A percentile compares a stretch with the other conserved stretches of the same genome.
These are phyloP conservation scores for Gentiana straminea DNA, from an alignment of 257 asterid species.

Conservation along the genomic window DNA sequence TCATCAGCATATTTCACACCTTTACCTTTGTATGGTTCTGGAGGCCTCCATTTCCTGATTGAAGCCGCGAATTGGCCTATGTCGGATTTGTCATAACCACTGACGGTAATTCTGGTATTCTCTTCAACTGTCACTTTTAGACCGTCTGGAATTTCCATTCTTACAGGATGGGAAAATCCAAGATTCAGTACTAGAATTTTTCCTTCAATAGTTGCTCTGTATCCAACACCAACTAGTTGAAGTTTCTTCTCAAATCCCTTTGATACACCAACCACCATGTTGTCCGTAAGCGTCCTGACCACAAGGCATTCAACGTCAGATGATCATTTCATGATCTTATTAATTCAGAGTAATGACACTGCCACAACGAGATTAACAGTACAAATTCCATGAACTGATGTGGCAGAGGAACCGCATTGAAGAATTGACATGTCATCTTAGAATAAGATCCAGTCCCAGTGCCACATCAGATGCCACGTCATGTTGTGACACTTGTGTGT, in stretches of 20 bases:
- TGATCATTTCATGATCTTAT: no score
- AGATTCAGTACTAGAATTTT: constrained; percentile 80
- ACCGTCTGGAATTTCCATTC: constrained; percentile 70
- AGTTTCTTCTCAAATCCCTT: constrained; percentile 94
- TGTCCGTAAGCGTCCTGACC: constrained; percentile 84
- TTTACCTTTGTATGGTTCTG: constrained; percentile 97
- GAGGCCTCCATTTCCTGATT: constrained; percentile 96
- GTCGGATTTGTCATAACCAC: constrained; percentile 73
- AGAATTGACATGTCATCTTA: no score
- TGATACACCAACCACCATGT: constrained; percentile 96
- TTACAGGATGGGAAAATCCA: constrained; percentile 91
- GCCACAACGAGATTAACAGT: no score
- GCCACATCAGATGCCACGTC: no score
- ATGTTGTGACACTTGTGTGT: no score
- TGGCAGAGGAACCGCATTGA: no score
- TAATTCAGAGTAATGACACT: no score
- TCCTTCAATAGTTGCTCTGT: constrained; percentile 87
- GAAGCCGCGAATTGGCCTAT: constrained; percentile 95
- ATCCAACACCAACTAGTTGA: constrained; percentile 87
- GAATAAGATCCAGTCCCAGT: no score
- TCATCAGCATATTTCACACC: constrained; percentile 96
- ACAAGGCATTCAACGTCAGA: no score
- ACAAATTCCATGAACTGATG: no score
- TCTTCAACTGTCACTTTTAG: constrained; percentile 87
- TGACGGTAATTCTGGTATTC: constrained; percentile 71